Evolutionary conservation across 1,284 basidiomycete genomes (phyloP), one percentile per base, ranked within the genome.

Genomic region (Grifola frondosa): DNA sequence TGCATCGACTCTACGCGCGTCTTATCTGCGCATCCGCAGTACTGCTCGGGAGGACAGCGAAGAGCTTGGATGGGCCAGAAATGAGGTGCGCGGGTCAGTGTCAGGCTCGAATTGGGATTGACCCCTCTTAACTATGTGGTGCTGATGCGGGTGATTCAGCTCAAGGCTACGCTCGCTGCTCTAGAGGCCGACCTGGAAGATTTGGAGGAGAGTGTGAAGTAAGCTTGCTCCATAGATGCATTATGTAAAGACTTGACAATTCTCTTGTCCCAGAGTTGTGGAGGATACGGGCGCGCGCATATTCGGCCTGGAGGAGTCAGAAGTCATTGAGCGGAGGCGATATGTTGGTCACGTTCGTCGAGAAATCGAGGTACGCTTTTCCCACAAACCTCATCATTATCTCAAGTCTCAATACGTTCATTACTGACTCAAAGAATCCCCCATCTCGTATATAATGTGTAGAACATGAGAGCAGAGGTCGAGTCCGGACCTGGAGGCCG

Each of bases 141-240:
- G 28, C 11, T 46, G 13, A 13, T 24, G 29, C 19, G 19, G 30
- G 39, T 42, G 23, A 28, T 39, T 16, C 54, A 94, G 81, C 69
- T 95, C 37, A 83, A 83, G 61, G 81, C 81, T 0, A 87, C 87
- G 2, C 74, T 96, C 8, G 75, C 80, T 2, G 69, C 84, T 1
- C 68, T 96, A 23, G 88, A 92, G 59, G 82, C 87, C 0, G 92
- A 96, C 66, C 61, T 94, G 21, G 88, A 92, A 48, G 91, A 92
- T 58, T 66, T 96, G 16, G 91, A 94, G 40, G 90, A 92, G 59
- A 91, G 89, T 54, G 91, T 96, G 21, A 82, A 80, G 78, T 88
- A 63, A 50, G 77, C 63, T 40, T 50, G 16, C 17, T 3, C 37
- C 11, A 23, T 39, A 10, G 15, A 3, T 30, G 23, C 28, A 20